Conservation (phyloP, 352 stramenopile species). For the Globisporangium carolinianum region DNA sequence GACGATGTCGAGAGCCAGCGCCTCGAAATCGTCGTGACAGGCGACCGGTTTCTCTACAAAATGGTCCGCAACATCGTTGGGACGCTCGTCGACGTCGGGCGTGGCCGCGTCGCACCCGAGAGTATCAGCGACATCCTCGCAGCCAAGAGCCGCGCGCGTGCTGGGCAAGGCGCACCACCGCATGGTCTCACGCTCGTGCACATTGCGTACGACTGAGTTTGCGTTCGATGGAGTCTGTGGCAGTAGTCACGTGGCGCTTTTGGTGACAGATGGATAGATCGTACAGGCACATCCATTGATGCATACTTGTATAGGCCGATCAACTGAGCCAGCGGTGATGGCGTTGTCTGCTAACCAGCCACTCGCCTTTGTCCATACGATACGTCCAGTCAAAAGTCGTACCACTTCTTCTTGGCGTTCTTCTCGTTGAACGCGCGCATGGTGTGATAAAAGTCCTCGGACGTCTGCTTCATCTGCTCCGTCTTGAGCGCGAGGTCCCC, state of each 20-base stretch:
- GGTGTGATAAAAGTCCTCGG: conserved; percentile 77
- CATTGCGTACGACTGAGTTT: conserved; percentile 12
- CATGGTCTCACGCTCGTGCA: conserved; percentile 49
- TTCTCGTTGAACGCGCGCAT: conserved; percentile 85
- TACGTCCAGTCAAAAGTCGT: conserved; percentile 45
- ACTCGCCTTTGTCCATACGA: too few relatives aligned
- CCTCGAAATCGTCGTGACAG: conserved; percentile 50
- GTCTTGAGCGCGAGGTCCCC: conserved; percentile 71
- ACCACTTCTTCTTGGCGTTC: conserved; percentile 83
- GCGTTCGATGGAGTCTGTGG: background rate
- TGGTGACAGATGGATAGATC: too few relatives aligned
- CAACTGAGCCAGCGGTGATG: too few relatives aligned
- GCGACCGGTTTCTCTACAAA: conserved; percentile 78
- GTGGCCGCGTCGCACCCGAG: conserved; percentile 32
- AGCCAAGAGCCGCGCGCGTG: conserved; percentile 39
- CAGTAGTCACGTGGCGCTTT: too few relatives aligned
- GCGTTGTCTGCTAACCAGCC: too few relatives aligned
- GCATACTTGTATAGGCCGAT: too few relatives aligned
- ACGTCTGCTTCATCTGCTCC: conserved; percentile 77
- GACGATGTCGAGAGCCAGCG: conserved; percentile 15
- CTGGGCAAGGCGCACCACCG: conserved; percentile 58
- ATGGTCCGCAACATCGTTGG: conserved; percentile 83
- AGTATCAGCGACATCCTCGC: conserved; percentile 39
- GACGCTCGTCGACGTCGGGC: conserved; percentile 68
- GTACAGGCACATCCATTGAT: too few relatives aligned